Percentiles rank a stretch among this genome's conserved stretches.
Conservation (phyloP, 495 filamentous ascomycete species). For the Staphylotrichum tortipilum region DNA sequence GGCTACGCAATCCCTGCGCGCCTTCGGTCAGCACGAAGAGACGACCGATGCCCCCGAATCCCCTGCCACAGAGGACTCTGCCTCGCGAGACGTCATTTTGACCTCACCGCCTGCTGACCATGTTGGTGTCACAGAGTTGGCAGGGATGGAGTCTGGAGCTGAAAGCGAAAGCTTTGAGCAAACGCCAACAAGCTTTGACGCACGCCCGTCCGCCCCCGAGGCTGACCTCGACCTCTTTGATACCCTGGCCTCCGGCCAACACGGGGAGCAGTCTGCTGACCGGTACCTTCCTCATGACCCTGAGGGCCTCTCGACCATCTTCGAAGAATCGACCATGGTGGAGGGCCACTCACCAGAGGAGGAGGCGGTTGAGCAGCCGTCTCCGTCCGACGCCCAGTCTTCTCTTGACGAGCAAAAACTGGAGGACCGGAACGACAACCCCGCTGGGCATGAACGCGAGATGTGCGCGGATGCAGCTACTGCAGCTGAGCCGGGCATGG, state of each 20-base stretch:
- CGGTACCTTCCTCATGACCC: slow-evolving; percentile 14
- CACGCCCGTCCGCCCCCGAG: not conserved
- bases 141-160: not conserved
- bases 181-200: slow-evolving; percentile 11
- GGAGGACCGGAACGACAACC: not conserved
- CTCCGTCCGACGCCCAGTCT: not conserved
- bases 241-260: not conserved
- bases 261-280: not conserved
- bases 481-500: not conserved
- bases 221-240: not conserved
- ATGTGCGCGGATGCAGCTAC: not conserved
- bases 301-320: slow-evolving; percentile 25
- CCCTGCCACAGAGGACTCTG: not conserved
- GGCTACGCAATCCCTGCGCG: not conserved
- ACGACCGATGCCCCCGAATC: not conserved
- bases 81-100: not conserved
- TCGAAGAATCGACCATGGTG: slow-evolving; percentile 15
- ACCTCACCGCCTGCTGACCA: not conserved
- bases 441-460: not conserved
- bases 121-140: not conserved
- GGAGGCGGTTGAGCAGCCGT: not conserved
- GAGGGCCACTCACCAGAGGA: not conserved
- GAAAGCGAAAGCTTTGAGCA: slow-evolving; percentile 8
- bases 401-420: not conserved
- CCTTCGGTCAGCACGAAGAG: not conserved